These are phyloP conservation scores for Claviceps sp. DNA, from an alignment of 2,329 filamentous ascomycete genomes.

Conservation along the genomic window DNA sequence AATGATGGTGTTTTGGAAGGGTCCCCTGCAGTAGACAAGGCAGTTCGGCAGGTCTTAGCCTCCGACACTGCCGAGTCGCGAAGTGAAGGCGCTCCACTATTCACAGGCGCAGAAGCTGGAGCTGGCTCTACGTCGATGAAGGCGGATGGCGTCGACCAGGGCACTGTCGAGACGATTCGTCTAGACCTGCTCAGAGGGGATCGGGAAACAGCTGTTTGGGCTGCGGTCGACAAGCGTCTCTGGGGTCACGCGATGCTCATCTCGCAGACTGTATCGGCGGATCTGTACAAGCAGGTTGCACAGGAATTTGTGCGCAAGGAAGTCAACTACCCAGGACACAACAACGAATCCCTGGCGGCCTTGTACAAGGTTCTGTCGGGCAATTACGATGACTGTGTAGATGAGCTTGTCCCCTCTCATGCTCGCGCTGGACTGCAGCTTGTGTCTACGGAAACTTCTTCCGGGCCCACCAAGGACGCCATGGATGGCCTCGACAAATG, in stretches of 20 bases:
- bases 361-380: constrained; percentile 90
- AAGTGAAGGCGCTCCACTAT: constrained; percentile 9
- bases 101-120: constrained; percentile 13
- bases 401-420: constrained; percentile 87
- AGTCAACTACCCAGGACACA: constrained; percentile 67
- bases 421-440: constrained; percentile 87
- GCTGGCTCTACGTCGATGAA: constrained; percentile 25
- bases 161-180: constrained; percentile 58
- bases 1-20: constrained; percentile 74
- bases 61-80: constrained; percentile 28
- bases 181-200: constrained; percentile 65
- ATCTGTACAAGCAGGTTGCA: constrained; percentile 82
- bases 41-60: constrained; percentile 61
- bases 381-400: constrained; percentile 86
- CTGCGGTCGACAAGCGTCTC: constrained; percentile 79
- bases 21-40: constrained; percentile 54
- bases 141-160: constrained; percentile 55
- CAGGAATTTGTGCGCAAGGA: constrained; percentile 95
- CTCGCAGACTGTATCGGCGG: constrained; percentile 61
- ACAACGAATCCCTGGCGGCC: constrained; percentile 77
- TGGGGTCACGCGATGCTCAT: constrained; percentile 97
- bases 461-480: constrained; percentile 53
- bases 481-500: constrained; percentile 83
- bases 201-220: constrained; percentile 83
- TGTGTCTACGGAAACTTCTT: constrained; percentile 57